These are phyloP conservation scores for Astathelohania contejeani DNA, from an alignment of 371 early-diverging fungal genomes.

Conservation along the genomic window DNA sequence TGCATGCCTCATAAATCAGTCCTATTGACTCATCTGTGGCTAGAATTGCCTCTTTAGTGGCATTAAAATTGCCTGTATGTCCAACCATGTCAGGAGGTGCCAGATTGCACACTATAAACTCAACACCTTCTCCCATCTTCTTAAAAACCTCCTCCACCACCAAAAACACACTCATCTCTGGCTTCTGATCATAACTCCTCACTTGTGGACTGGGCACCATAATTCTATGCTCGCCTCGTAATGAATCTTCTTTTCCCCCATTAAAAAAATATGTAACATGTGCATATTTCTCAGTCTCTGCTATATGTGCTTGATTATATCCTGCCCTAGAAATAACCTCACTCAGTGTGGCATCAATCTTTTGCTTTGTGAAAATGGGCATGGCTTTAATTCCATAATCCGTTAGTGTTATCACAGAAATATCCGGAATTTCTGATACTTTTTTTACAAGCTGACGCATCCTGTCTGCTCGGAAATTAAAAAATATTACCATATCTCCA, in stretches of 20 bases:
- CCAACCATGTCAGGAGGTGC: constrained; percentile 90
- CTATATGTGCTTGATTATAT: constrained; percentile 73
- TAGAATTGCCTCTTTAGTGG: constrained; percentile 72
- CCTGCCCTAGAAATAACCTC: constrained; percentile 74
- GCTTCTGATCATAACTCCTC: constrained; percentile 81
- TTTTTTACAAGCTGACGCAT: constrained; percentile 72
- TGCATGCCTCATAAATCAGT: constrained; percentile 72
- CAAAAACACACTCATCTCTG: constrained; percentile 74
- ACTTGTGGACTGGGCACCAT: constrained; percentile 79
- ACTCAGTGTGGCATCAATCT: constrained; percentile 81
- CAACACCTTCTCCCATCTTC: constrained; percentile 46
- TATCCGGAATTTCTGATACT: constrained; percentile 54
- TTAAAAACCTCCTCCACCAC: constrained; percentile 62
- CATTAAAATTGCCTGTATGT: constrained; percentile 88
- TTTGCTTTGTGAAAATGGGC: constrained; percentile 79
- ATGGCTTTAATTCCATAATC: constrained; percentile 6
- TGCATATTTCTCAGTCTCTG: constrained; percentile 98
- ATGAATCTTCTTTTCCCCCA: constrained; percentile 81
- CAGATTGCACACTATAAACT: constrained; percentile 95
- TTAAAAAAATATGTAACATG: constrained; percentile 99
- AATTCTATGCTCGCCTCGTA: constrained; percentile 66
- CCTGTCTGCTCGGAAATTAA: constrained; percentile 88
- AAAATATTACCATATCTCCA: constrained; percentile 67
- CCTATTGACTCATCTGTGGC: constrained; percentile 84
- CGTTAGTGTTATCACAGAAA: constrained; percentile 57